Evolutionary conservation across 2,329 filamentous ascomycete species (phyloP), one percentile per base, ranked within the genome.

Genomic region (Talaromyces funiculosus): DNA sequence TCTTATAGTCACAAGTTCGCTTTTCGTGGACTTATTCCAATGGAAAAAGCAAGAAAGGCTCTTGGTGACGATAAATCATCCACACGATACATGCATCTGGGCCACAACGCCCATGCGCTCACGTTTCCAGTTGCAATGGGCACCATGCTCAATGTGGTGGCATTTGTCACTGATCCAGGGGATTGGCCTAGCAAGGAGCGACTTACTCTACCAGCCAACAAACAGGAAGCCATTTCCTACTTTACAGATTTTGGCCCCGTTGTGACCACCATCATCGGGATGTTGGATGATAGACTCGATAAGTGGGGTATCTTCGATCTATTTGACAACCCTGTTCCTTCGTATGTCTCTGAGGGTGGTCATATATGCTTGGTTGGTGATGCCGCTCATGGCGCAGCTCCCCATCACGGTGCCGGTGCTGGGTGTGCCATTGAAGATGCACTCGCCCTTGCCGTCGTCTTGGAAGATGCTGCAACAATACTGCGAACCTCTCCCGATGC

Each of bases 61-160:
- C 64, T 88, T 2, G 82, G 83, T 2, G 69, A 78, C 8, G 72
- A 83, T 40, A 72, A 80, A 38, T 79, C 82, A 0, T 66, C 69
- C 24, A 83, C 81, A 14, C 71, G 77, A 16, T 80, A 82, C 68
- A 82, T 86, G 77, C 83, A 83, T 68, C 78, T 83, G 58, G 86
- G 84, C 0, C 81, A 80, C 0, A 72, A 77, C 56, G 83, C 81
- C 0, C 86, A 89, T 68, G 66, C 83, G 6, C 75, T 88, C 24
- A 85, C 81, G 0, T 88, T 87, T 67, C 83, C 86, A 0, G 84
- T 88, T 9, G 81, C 59, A 33, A 37, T 22, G 8, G 53, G 55
- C 5, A 61, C 5, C 9, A 14, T 61, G 7, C n/a, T 61, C 35
- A 61, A 61, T 22, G 59, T 61, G 26, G 59, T 61, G 3, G 59